phyloP scores from a whole-genome alignment of 139 green algal species.

The Trebouxia sp. region DNA sequence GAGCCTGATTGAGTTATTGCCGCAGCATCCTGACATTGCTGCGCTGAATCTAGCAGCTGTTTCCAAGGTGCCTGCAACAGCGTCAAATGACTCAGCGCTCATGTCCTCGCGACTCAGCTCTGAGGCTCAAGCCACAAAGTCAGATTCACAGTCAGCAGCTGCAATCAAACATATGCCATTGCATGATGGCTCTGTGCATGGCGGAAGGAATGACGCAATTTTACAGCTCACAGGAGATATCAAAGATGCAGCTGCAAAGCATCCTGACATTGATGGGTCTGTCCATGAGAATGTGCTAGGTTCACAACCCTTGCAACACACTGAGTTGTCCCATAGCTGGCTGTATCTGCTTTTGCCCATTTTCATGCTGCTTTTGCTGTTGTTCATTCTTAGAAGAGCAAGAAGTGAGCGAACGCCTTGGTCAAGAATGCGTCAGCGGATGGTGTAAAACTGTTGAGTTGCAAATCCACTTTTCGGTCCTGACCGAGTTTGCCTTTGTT shows the following conservation, averaged over 20 bases:
- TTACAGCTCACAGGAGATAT: not conserved
- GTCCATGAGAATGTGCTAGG: not conserved
- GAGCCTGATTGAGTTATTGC: slow-evolving; percentile 66
- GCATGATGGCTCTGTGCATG: not conserved
- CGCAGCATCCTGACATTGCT: slow-evolving; percentile 58
- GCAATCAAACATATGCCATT: not conserved
- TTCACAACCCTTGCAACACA: not conserved
- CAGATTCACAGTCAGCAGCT: not conserved
- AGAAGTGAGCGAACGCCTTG: not conserved
- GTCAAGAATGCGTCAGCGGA: slow-evolving; percentile 3
- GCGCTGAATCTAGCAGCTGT: not conserved
- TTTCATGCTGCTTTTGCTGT: not conserved
- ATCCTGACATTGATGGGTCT: not conserved
- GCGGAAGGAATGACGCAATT: not conserved
- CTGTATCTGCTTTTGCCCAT: slow-evolving; percentile 13
- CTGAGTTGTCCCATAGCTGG: not conserved
- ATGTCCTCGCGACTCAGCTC: not conserved
- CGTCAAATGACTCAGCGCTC: not conserved
- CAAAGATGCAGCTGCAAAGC: not conserved
- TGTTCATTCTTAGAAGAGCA: not conserved
- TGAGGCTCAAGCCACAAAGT: not conserved
- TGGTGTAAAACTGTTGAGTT: not conserved
- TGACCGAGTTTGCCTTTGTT: no score
- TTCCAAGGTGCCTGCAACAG: not conserved
- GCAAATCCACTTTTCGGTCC: not conserved